Evolutionary conservation across 2,329 filamentous ascomycete species (phyloP), one percentile per base, ranked within the genome.

Genomic region (Arthrobotrys musiformis): DNA sequence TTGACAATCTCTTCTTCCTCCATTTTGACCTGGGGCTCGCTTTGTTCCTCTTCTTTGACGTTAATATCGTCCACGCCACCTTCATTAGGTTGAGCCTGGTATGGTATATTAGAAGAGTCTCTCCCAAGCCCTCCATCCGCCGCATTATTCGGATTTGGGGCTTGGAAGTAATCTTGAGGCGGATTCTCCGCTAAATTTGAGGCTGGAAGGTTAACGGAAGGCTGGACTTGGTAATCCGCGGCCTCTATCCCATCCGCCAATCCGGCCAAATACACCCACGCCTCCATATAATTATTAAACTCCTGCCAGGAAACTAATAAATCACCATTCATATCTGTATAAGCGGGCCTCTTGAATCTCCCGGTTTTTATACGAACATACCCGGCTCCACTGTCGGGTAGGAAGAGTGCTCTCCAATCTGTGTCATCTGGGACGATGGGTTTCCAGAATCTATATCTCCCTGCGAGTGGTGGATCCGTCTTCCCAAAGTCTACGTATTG

Each of bases 401-500:
- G 2, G n/a, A 77, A 24, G 4, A 64, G 62, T 2, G 22, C 15
- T 15, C 26, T 6, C 60, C 40, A 60, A 2, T 60, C 48, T 13
- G 37, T n/a, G 24, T 35, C 42, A n/a, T 60, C 40, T 8, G 66
- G 60, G 22, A 54, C 28, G 1, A 70, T 37, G 7, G 66, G 64
- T 30, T 67, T 77, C 73, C 73, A 77, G 42, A 61, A 70, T 4
- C 58, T 52, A 66, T 77, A 77, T 15, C 13, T 30, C 9, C 58
- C 73, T 1, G n/a, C 19, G 4, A 70, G 8, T 1, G 64, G 46
- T 2, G 73, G 73, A 22, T 61, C 19, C 8, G 60, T 22, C 15
- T 24, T 48, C 5, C 35, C 19, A 8, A 77, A n/a, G 26, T 66
- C 58, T 1, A 70, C 42, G 3, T 70, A 46, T 22, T 77, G 73